Evolutionary conservation across 805 yeast genomes (phyloP), one percentile per base, ranked within the genome.

Genomic region (Kodamaea fukazawae): DNA sequence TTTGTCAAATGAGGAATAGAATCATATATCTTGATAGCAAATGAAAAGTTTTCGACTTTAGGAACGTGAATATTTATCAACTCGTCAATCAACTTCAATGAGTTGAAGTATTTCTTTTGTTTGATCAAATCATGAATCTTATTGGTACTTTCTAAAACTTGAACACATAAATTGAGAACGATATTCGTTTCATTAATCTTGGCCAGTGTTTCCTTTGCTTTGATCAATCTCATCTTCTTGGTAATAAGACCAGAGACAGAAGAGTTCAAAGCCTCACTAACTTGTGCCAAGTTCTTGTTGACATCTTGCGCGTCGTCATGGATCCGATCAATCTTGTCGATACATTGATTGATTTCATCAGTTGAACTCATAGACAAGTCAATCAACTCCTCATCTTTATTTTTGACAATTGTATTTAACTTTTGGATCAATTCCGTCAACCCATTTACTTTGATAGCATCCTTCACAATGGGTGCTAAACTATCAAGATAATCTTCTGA

Each of bases 71-170:
- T 70, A 41, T 75, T 76, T 29, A 81, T 79, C 46, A 91, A 67
- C 52, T 82, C 88, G 44, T 88, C 90, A 37, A 89, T 66, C 49
- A 84, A 78, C 58, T 88, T 87, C 50, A 93, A 75, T 0, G 97
- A 97, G 44, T 85, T 85, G 58, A 87, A 90, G 51, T 86, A 86
- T 50, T 82, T 81, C 51, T 80, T 79, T 43, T 78, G 79, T 38
- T 80, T 76, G 45, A 88, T 83, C 54, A 90, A 67, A 29, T 86
- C 90, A 55, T 88, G 87, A 35, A 89, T 86, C 53, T 81, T 85
- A 61, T 89, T 90, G 11, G 95, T 85, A 49, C 85, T 75, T 54
- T 90, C 96, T 40, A 91, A 70, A 7, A 90, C 90, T 47, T 84
- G 88, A 16, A 90, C 68, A 49, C 95, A 84, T 36, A 81, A 72